These are phyloP conservation scores for Cystobasidium slooffiae DNA, from an alignment of 1,284 basidiomycete species.

Conservation along the genomic window DNA sequence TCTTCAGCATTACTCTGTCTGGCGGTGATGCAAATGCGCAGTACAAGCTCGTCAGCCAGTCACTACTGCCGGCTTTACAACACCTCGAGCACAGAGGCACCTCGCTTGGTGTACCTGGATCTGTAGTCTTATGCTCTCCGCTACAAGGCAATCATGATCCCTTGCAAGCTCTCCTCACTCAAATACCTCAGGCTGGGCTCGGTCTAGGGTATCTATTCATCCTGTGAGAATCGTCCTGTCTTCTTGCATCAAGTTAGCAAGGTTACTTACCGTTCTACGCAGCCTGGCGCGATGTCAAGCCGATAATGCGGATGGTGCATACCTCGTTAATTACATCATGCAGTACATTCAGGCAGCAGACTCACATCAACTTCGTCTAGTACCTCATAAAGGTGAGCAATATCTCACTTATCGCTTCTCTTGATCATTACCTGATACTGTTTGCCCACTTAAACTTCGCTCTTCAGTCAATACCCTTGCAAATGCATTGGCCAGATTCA, in stretches of 20 bases:
- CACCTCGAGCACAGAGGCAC: constrained; percentile 25
- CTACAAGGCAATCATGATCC: constrained; percentile 34
- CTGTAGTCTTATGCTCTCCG: constrained; percentile 25
- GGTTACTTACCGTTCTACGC: background rate
- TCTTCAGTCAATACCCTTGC: constrained; percentile 18
- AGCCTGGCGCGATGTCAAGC: constrained; percentile 38
- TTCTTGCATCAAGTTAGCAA: background rate
- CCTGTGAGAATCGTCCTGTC: constrained; percentile 6
- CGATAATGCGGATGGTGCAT: constrained; percentile 7
- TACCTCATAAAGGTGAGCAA: constrained; percentile 22
- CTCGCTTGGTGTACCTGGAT: constrained; percentile 6
- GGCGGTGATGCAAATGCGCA: constrained; percentile 6
- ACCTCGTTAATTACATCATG: constrained; percentile 17
- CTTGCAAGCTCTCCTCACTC: constrained; percentile 25
- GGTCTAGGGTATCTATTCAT: constrained; percentile 42
- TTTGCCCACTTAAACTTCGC: background rate
- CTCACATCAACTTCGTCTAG: constrained; percentile 24
- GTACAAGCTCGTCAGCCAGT: constrained; percentile 21
- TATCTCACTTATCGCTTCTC: background rate
- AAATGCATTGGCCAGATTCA: constrained; percentile 3
- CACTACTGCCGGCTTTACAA: constrained; percentile 33
- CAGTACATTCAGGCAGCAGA: constrained; percentile 31
- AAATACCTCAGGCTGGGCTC: constrained; percentile 13
- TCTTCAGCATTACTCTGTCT: constrained; percentile 5
- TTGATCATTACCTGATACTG: background rate